Conservation (phyloP, 2,329 filamentous ascomycete species). For the Neonectria faginata region DNA sequence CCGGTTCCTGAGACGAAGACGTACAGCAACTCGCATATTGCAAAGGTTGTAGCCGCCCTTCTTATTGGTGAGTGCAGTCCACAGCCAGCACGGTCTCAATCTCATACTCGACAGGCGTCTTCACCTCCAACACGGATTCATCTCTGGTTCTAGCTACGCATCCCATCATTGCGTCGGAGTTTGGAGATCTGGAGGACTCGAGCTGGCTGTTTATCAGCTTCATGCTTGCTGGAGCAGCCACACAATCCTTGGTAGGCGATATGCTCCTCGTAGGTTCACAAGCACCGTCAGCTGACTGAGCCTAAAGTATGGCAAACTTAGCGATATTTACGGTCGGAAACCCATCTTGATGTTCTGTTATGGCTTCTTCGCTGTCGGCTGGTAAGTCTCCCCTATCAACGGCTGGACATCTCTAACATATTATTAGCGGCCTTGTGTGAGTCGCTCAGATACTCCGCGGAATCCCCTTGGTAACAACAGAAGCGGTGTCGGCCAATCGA, state of each 20-base stretch:
- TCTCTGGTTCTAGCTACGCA: constrained; percentile 76
- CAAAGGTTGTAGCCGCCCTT: constrained; percentile 31
- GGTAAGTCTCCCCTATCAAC: constrained; percentile 50
- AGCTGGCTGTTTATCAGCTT: constrained; percentile 54
- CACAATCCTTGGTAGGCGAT: constrained; percentile 56
- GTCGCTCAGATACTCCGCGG: not conserved
- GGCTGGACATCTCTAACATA: not conserved
- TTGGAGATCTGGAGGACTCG: constrained; percentile 66
- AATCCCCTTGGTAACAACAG: not conserved
- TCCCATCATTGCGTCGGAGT: constrained; percentile 70
- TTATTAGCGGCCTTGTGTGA: constrained; percentile 35
- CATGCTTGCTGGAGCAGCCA: constrained; percentile 48
- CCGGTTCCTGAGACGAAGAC: constrained; percentile 11
- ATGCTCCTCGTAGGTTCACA: not conserved
- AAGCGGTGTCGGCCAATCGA: constrained; percentile 56
- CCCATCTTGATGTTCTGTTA: constrained; percentile 44
- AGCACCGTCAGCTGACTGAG: not conserved
- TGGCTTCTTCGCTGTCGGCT: constrained; percentile 45
- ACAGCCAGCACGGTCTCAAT: not conserved
- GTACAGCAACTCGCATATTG: constrained; percentile 35
- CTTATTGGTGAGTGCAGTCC: constrained; percentile 30
- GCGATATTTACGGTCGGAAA: constrained; percentile 47
- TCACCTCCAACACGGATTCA: constrained; percentile 73
- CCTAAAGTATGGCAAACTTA: constrained; percentile 46
- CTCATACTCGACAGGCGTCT: constrained; percentile 56